These are phyloP conservation scores for Clarireedia paspali DNA, from an alignment of 2,329 filamentous ascomycete species.

Conservation along the genomic window DNA sequence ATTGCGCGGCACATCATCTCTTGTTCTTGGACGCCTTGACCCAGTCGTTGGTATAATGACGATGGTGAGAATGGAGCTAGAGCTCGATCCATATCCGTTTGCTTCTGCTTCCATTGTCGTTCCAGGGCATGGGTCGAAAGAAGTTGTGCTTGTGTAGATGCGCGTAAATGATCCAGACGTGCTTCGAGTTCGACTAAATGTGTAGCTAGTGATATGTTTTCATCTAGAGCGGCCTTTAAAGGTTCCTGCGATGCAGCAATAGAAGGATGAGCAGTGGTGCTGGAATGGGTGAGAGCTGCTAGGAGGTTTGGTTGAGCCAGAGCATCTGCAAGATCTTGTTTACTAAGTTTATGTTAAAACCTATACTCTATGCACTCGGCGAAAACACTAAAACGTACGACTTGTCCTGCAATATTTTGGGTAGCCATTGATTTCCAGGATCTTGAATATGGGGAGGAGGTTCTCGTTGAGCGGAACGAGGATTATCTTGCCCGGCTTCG, in stretches of 20 bases:
- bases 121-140: constrained; percentile 80
- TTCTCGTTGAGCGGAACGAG: constrained; percentile 6
- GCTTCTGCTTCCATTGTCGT: constrained; percentile 84
- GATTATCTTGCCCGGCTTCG: constrained; percentile 12
- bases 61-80: constrained; percentile 80
- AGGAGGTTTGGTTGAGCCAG: constrained; percentile 60
- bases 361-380: neutral
- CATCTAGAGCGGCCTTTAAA: constrained; percentile 56
- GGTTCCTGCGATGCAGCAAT: constrained; percentile 56
- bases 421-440: constrained; percentile 70
- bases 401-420: constrained; percentile 69
- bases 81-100: constrained; percentile 80
- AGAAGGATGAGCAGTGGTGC: constrained; percentile 63
- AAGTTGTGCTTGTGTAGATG: constrained; percentile 70
- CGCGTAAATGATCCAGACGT: constrained; percentile 52
- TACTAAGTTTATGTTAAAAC: constrained; percentile 40
- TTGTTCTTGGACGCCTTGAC: constrained; percentile 72
- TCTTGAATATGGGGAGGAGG: constrained; percentile 38
- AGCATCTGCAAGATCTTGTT: constrained; percentile 68
- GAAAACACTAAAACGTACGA: constrained; percentile 48
- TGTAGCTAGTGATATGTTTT: constrained; percentile 64
- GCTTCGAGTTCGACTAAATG: constrained; percentile 54
- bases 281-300: constrained; percentile 63
- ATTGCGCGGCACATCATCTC: constrained; percentile 71
- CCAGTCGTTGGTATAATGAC: constrained; percentile 75